A percentile compares a stretch with the other conserved stretches of the same genome.
Evolutionary conservation across 306 rosid species (phyloP).

Genomic region (Glycyrrhiza uralensis): DNA sequence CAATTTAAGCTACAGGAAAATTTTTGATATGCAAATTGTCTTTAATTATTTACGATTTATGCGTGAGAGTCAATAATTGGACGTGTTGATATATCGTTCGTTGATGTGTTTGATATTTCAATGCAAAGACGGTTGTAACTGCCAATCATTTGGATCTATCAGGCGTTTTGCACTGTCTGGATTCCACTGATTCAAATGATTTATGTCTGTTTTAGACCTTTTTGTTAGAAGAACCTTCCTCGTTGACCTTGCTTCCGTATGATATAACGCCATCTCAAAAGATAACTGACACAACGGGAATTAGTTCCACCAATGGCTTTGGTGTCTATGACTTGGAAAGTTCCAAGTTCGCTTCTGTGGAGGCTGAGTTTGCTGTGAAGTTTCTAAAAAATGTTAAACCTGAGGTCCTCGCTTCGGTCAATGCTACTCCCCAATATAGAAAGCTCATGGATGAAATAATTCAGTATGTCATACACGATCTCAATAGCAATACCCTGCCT

Average conservation of each 20-base stretch:
- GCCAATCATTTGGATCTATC: background rate
- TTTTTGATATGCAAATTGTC: background rate
- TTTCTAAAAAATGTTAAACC: slow-evolving; percentile 34
- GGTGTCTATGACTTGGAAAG: background rate
- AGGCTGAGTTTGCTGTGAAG: slow-evolving; percentile 39
- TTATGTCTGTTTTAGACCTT: slow-evolving; percentile 26
- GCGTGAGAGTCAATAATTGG: background rate
- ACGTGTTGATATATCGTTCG: background rate
- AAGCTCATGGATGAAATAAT: slow-evolving; percentile 52
- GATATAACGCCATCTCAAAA: slow-evolving; percentile 1
- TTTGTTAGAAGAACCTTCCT: slow-evolving; percentile 23
- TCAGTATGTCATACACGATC: slow-evolving; percentile 38
- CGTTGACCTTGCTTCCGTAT: slow-evolving; percentile 4
- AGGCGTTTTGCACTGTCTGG: background rate
- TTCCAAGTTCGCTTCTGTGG: slow-evolving; percentile 19
- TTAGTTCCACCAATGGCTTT: background rate
- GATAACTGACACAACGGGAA: background rate
- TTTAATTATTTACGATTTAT: background rate
- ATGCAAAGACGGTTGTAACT: background rate
- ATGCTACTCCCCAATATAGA: slow-evolving; percentile 41
- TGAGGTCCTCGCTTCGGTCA: slow-evolving; percentile 32
- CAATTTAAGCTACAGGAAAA: background rate
- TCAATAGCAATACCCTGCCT: slow-evolving; percentile 18
- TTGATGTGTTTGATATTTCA: background rate
- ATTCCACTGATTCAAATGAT: background rate